Percentiles rank a stretch among this genome's conserved stretches.
phyloP scores from a whole-genome alignment of 2,329 filamentous ascomycete species.

The Canariomyces notabilis region DNA sequence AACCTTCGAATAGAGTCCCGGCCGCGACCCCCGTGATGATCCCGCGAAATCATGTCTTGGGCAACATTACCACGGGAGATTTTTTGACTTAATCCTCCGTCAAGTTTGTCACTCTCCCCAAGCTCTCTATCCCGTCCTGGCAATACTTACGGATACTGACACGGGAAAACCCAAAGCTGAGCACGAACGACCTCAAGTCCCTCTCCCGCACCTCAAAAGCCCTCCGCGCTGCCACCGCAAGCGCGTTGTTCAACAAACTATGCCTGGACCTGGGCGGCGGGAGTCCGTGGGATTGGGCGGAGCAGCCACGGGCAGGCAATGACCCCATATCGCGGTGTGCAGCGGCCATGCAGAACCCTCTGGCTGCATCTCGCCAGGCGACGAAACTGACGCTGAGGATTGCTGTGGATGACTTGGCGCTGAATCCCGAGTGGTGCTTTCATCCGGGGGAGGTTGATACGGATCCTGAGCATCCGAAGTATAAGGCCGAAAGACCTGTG shows the following conservation, averaged over 20 bases:
- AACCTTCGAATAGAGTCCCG: too few species aligned
- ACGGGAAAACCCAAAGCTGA: too few species aligned
- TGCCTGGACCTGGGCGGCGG: not conserved
- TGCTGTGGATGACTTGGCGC: not conserved
- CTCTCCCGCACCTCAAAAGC: not conserved
- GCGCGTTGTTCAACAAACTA: not conserved
- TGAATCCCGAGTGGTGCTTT: not conserved
- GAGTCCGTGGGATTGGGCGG: too few species aligned
- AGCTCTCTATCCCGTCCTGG: not conserved
- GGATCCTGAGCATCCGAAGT: not conserved
- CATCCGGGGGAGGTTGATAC: too few species aligned
- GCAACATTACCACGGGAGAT: too few species aligned
- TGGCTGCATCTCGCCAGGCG: not conserved
- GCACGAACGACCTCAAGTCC: not conserved
- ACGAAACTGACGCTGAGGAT: not conserved
- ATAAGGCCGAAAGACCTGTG: not conserved
- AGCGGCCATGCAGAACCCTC: not conserved
- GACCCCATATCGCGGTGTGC: not conserved
- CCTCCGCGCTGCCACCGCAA: not conserved
- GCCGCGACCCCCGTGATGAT: too few species aligned
- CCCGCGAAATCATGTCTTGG: too few species aligned
- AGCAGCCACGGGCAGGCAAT: not conserved
- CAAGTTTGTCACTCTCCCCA: not conserved
- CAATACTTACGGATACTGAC: too few species aligned
- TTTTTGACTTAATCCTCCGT: not conserved